Percentiles rank a stretch among this genome's conserved stretches.
Evolutionary conservation across 169 alveolate species (phyloP).

Genomic region (Toxoplasma gondii): DNA sequence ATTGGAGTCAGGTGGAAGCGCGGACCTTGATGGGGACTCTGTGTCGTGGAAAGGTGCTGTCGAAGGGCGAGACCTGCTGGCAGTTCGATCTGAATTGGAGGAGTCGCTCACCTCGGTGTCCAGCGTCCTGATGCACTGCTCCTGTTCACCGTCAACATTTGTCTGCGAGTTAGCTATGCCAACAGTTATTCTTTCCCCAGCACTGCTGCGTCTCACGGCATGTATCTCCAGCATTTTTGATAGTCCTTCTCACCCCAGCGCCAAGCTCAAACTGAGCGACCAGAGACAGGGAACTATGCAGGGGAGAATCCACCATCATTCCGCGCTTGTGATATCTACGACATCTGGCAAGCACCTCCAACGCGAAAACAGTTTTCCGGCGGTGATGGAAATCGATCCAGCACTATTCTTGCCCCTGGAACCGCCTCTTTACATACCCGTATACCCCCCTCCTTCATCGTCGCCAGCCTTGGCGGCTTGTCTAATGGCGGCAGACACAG

Average conservation of each 20-base stretch:
- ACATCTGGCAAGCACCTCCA: neutral
- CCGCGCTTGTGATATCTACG: neutral
- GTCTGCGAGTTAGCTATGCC: neutral
- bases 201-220: neutral
- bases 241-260: neutral
- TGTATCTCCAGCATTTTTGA: neutral
- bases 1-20: neutral
- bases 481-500: neutral
- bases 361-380: neutral
- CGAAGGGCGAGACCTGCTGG: neutral
- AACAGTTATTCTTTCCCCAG: neutral
- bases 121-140: neutral
- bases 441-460: slow-evolving; percentile 3
- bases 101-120: neutral
- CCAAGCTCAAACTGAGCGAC: neutral
- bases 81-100: neutral
- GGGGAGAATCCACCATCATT: neutral
- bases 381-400: neutral
- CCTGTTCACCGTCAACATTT: slow-evolving; percentile 3
- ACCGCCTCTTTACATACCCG: neutral
- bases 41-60: neutral
- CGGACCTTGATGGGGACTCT: neutral
- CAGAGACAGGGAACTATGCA: neutral
- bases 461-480: slow-evolving; percentile 8
- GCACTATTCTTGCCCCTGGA: neutral